Conservation (phyloP, 805 yeast genomes). For the Candida vaughaniae region DNA sequence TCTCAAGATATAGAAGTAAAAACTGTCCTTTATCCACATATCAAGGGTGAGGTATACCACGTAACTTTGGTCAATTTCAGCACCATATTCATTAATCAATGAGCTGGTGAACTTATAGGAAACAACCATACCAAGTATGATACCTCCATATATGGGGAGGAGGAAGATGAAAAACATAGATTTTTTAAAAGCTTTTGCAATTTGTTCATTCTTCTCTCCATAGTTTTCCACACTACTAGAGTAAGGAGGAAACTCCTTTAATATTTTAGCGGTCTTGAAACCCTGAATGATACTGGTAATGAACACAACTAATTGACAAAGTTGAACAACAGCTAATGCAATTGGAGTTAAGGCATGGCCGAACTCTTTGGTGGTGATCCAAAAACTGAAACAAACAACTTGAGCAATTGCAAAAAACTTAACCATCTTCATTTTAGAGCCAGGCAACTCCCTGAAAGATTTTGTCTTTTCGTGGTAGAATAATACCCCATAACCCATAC, state of each 20-base stretch:
- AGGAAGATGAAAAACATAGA: constrained; percentile 27
- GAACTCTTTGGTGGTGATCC: not conserved
- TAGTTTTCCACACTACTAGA: constrained; percentile 13
- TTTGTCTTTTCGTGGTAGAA: constrained; percentile 24
- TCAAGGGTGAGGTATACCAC: not conserved
- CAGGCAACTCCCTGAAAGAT: constrained; percentile 25
- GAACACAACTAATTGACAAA: constrained; percentile 7
- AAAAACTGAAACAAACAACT: not conserved
- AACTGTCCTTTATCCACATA: not conserved
- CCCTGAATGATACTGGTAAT: constrained; percentile 19
- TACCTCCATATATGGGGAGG: constrained; percentile 18
- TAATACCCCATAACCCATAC: constrained; percentile 37
- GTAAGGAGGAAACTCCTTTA: constrained; percentile 29
- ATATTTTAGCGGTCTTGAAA: constrained; percentile 25
- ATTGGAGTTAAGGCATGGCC: not conserved
- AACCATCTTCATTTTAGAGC: constrained; percentile 2
- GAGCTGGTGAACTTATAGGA: too few relatives aligned
- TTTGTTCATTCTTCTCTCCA: constrained; percentile 16
- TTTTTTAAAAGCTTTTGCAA: constrained; percentile 22
- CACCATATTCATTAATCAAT: not conserved
- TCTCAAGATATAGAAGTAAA: not conserved
- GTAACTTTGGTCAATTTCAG: constrained; percentile 1
- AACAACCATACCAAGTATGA: not conserved
- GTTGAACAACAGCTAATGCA: not conserved
- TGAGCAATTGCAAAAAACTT: constrained; percentile 1